A percentile compares a stretch with the other conserved stretches of the same genome.
These are phyloP conservation scores for Cenchrus fungigraminus DNA, from an alignment of 176 grass and related monocot genomes.

Conservation along the genomic window DNA sequence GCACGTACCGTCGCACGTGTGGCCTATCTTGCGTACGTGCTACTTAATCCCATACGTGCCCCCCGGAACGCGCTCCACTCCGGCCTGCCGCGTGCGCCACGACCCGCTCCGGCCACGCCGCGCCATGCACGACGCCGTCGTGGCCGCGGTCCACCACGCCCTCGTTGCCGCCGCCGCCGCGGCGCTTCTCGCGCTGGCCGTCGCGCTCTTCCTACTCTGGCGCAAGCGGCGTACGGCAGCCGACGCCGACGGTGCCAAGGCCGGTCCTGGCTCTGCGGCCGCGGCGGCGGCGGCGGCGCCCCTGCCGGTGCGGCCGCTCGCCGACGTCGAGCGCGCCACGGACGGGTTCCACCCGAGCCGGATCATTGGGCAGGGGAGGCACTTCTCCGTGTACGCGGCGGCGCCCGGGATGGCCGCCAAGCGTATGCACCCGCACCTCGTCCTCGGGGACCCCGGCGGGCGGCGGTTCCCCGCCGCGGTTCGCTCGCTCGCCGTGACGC, in stretches of 20 bases:
- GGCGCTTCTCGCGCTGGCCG: slow-evolving; percentile 39
- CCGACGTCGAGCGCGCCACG: slow-evolving; percentile 67
- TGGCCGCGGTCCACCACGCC: slow-evolving; percentile 42
- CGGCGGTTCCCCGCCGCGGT: slow-evolving; percentile 57
- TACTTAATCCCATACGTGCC: slow-evolving; percentile 44
- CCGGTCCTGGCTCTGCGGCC: not conserved
- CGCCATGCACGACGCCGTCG: slow-evolving; percentile 41
- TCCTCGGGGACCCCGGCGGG: slow-evolving; percentile 65
- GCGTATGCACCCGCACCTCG: slow-evolving; percentile 63
- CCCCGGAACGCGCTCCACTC: not conserved
- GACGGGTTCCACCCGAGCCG: slow-evolving; percentile 68
- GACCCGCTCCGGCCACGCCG: not conserved
- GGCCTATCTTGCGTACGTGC: slow-evolving; percentile 20
- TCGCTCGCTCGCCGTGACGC: slow-evolving; percentile 58
- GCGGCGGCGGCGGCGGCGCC: not conserved
- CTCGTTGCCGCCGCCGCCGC: slow-evolving; percentile 23
- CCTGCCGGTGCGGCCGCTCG: slow-evolving; percentile 43
- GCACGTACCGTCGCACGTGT: slow-evolving; percentile 15
- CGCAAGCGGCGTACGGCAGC: slow-evolving; percentile 28
- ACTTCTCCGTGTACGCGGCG: slow-evolving; percentile 63
- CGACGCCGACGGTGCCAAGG: not conserved
- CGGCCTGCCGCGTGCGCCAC: not conserved
- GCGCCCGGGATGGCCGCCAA: slow-evolving; percentile 56
- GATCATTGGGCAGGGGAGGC: slow-evolving; percentile 54
- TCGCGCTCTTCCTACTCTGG: slow-evolving; percentile 54